phyloP scores from a whole-genome alignment of 306 rosid species.

The Cyclanthera cordifolia region DNA sequence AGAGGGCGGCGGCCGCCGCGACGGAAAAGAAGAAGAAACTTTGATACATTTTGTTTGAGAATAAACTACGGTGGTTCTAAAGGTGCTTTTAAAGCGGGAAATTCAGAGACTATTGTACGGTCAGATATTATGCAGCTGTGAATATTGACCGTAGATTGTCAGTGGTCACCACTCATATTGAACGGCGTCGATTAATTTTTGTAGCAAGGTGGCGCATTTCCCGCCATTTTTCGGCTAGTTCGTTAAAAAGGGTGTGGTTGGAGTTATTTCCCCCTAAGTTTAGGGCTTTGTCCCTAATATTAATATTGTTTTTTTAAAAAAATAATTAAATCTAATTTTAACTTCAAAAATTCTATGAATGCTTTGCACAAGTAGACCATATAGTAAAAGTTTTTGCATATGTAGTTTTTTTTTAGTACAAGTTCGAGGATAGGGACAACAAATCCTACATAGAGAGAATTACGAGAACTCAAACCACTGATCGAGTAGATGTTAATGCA shows the following conservation, averaged over 20 bases:
- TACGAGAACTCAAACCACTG: no score
- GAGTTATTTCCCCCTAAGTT: background rate
- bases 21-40: slow-evolving; percentile 10
- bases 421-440: no score
- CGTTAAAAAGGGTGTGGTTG: background rate
- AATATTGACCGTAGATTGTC: background rate
- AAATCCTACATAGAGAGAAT: no score
- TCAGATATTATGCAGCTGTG: background rate
- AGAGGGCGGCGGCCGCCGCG: slow-evolving; percentile 13
- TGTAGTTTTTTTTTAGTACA: no score
- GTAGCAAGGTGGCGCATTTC: background rate
- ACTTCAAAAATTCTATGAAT: no score
- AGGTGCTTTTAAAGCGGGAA: slow-evolving; percentile 7
- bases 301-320: background rate
- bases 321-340: background rate
- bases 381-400: no score
- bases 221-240: slow-evolving; percentile 13
- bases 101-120: background rate
- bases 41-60: slow-evolving; percentile 22
- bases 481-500: no score
- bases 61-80: background rate
- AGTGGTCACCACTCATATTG: background rate
- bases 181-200: background rate
- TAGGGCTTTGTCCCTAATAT: background rate
- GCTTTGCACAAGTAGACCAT: no score